Conservation (phyloP, 352 stramenopile genomes). For the Peronospora destructor region DNA sequence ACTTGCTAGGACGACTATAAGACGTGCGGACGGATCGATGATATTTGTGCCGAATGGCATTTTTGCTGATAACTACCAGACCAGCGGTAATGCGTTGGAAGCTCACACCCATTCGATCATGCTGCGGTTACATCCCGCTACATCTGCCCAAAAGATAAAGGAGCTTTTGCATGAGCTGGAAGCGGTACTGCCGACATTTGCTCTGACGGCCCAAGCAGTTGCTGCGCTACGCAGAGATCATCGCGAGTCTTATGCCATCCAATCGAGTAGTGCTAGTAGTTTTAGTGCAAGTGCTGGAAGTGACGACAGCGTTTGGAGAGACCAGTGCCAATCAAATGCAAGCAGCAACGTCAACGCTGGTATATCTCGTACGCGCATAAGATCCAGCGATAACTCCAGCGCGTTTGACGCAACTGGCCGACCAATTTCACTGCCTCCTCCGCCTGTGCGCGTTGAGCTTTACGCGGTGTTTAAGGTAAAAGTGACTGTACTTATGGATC, state of each 20-base stretch:
- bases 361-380: constrained; percentile 7
- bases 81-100: constrained; percentile 47
- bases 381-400: constrained; percentile 23
- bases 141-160: constrained; percentile 37
- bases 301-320: constrained; percentile 24
- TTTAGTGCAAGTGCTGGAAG: constrained; percentile 23
- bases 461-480: constrained; percentile 57
- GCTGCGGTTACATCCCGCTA: constrained; percentile 38
- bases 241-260: constrained; percentile 8
- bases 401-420: constrained; percentile 28
- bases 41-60: constrained; percentile 79
- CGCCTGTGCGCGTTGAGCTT: constrained; percentile 37
- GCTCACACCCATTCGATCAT: constrained; percentile 45
- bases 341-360: constrained; percentile 18
- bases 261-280: constrained; percentile 28
- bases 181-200: constrained; percentile 29
- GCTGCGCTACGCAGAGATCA: constrained; percentile 20
- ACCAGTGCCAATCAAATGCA: constrained; percentile 17
- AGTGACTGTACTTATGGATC: constrained; percentile 52
- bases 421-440: constrained; percentile 20
- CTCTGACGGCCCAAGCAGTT: constrained; percentile 24
- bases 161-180: constrained; percentile 36
- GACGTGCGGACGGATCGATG: constrained; percentile 49
- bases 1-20: constrained; percentile 65
- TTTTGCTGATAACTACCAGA: constrained; percentile 68